phyloP scores from a whole-genome alignment of 768 basidiomycete genomes.

The Kwoniella bestiolae region DNA sequence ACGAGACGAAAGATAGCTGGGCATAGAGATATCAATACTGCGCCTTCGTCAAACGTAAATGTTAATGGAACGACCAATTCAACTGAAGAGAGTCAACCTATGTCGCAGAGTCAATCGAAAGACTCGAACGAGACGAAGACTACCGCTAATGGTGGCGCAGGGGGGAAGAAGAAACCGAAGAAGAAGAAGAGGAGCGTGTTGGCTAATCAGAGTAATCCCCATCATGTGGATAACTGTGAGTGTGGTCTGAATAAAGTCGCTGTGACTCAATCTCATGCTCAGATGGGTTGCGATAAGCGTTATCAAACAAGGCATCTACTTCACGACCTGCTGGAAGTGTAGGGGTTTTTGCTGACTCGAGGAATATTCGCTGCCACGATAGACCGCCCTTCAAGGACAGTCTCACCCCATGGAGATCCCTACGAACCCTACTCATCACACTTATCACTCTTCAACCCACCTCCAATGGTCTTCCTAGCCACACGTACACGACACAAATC shows the following conservation, averaged over 20 bases:
- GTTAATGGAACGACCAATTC: background rate
- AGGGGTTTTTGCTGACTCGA: constrained; percentile 16
- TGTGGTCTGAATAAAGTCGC: too few relatives aligned
- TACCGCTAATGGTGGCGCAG: background rate
- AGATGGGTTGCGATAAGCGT: background rate
- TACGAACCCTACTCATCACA: constrained; percentile 36
- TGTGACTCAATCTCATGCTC: background rate
- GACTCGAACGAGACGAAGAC: constrained; percentile 18
- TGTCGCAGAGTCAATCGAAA: constrained; percentile 12
- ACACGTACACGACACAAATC: constrained; percentile 36
- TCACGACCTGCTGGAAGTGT: background rate
- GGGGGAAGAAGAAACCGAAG: constrained; percentile 21
- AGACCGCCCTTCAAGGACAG: constrained; percentile 48
- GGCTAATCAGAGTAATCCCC: constrained; percentile 92
- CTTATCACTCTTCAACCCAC: constrained; percentile 48
- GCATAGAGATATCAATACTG: constrained; percentile 5
- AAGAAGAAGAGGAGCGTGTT: constrained; percentile 85
- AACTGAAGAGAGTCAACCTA: constrained; percentile 15
- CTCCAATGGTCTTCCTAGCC: constrained; percentile 51
- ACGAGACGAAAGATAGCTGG: constrained; percentile 15
- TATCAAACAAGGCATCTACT: too few relatives aligned
- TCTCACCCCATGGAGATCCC: constrained; percentile 30
- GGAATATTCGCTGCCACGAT: too few relatives aligned
- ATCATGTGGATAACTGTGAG: constrained; percentile 82
- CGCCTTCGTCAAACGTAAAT: too few relatives aligned